These are phyloP conservation scores for Arachis hypogaea DNA, from an alignment of 306 rosid species.

Conservation along the genomic window DNA sequence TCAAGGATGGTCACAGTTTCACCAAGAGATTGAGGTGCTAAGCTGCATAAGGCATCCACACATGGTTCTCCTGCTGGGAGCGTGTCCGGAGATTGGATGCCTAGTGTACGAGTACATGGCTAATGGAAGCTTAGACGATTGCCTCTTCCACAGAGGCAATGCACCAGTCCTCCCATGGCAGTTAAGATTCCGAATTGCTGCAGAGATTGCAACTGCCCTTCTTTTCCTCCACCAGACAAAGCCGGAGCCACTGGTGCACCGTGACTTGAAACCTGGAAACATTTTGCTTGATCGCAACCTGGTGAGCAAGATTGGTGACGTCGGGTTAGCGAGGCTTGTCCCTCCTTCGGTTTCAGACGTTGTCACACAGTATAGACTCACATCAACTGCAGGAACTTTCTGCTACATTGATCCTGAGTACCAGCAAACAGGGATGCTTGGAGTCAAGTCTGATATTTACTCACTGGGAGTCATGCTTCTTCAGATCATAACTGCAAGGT, in stretches of 20 bases:
- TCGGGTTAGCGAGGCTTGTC: constrained; percentile 87
- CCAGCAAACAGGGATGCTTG: constrained; percentile 87
- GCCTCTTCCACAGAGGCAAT: constrained; percentile 63
- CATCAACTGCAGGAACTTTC: constrained; percentile 91
- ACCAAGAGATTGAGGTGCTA: constrained; percentile 81
- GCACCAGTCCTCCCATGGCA: constrained; percentile 73
- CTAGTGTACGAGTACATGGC: constrained; percentile 87
- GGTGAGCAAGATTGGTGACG: constrained; percentile 94
- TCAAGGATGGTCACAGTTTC: constrained; percentile 84
- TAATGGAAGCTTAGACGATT: constrained; percentile 86
- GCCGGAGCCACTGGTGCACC: constrained; percentile 94
- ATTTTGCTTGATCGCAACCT: constrained; percentile 81
- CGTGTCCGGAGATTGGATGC: constrained; percentile 85
- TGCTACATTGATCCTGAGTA: constrained; percentile 94
- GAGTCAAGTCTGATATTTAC: constrained; percentile 77
- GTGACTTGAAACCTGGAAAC: constrained; percentile 86
- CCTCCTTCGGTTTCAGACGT: constrained; percentile 76
- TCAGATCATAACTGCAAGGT: constrained; percentile 67
- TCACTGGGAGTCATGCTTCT: constrained; percentile 83
- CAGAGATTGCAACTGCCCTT: constrained; percentile 84
- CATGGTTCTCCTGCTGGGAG: constrained; percentile 94
- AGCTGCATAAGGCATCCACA: constrained; percentile 88
- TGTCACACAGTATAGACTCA: constrained; percentile 80
- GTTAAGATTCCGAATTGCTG: constrained; percentile 74
- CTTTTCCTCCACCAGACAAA: constrained; percentile 80